Conservation (phyloP, 352 stramenopile species). For the Pythium pectinolyticum region DNA sequence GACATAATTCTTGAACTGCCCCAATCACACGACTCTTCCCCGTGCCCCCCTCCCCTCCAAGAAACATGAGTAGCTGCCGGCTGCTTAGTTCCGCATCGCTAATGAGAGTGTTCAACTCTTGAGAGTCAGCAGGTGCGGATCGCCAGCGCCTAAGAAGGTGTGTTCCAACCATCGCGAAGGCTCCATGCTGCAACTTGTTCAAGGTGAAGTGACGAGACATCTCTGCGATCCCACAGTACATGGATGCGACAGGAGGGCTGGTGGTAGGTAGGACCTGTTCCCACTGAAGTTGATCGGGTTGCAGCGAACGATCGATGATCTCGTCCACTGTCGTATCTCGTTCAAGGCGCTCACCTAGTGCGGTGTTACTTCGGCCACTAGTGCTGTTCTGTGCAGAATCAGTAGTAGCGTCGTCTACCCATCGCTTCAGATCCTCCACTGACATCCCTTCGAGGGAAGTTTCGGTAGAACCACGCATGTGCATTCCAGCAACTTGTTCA, state of each 20-base stretch:
- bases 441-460: neutral
- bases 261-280: neutral
- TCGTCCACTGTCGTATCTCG: neutral
- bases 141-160: neutral
- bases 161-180: conserved; percentile 6
- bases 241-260: neutral
- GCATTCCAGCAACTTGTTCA: neutral
- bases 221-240: neutral
- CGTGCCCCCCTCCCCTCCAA: conserved; percentile 10
- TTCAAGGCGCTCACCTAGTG: neutral
- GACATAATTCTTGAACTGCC: conserved; percentile 7
- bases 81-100: neutral
- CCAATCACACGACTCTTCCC: conserved; percentile 17
- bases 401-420: neutral
- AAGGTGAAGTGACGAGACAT: conserved; percentile 10
- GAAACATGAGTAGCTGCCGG: conserved; percentile 8
- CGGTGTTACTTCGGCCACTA: neutral
- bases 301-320: neutral
- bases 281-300: neutral
- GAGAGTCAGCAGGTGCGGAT: neutral
- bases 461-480: neutral
- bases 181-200: conserved; percentile 14
- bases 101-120: neutral
- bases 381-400: neutral
- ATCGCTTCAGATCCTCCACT: neutral